Conservation (phyloP, 257 asterid species). For the Solanum lycopersicoides region DNA sequence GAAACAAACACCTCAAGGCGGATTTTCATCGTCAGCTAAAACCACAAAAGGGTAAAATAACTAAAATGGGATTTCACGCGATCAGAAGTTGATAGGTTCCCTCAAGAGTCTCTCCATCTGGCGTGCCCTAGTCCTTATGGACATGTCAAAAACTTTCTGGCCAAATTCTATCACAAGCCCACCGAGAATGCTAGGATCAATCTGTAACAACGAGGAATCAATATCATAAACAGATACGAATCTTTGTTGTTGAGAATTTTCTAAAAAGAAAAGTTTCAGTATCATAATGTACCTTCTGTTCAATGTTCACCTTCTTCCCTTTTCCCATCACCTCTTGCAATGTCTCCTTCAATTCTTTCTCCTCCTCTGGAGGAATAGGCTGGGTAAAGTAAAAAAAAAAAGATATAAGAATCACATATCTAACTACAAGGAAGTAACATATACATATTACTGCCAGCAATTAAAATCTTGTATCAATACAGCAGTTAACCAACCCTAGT, state of each 20-base stretch:
- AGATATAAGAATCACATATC: background rate
- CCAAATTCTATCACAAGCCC: conserved; percentile 77
- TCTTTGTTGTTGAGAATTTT: background rate
- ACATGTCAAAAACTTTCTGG: conserved; percentile 86
- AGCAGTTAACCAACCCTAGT: background rate
- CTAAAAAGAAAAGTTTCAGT: background rate
- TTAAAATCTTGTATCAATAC: background rate
- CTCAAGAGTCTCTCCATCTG: conserved; percentile 98
- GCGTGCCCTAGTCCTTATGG: conserved; percentile 82
- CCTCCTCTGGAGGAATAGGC: conserved; percentile 83
- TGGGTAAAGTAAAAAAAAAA: conserved; percentile 5
- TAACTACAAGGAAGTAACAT: background rate
- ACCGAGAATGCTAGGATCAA: conserved; percentile 91
- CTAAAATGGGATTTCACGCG: background rate
- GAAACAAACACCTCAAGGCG: background rate
- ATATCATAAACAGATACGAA: background rate
- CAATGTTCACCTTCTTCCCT: conserved; percentile 61
- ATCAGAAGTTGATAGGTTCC: conserved; percentile 49
- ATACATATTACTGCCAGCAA: background rate
- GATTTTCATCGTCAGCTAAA: background rate
- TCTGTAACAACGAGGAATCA: conserved; percentile 27
- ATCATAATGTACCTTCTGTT: conserved; percentile 54
- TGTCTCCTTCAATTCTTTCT: conserved; percentile 76
- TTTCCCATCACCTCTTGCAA: conserved; percentile 71
- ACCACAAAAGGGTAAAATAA: background rate